Base-by-base conservation (phyloP, 139 green algal genomes). In the Asterochloris sp. region DNA sequence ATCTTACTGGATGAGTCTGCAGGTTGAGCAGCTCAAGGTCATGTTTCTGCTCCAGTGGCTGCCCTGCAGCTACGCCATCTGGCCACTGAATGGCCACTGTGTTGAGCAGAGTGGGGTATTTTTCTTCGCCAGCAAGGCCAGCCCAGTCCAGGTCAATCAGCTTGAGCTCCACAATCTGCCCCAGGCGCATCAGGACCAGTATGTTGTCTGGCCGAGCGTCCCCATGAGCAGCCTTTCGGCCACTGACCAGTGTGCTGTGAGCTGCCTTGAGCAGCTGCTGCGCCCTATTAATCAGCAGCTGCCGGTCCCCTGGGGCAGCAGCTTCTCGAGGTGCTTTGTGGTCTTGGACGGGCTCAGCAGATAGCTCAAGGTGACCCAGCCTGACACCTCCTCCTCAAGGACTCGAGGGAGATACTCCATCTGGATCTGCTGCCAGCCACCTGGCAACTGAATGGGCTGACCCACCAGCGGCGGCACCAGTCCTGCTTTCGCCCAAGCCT, bases 91-190 rank as follows among this genome's bases (percentile, higher is more conserved):
- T 71, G 62, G 60, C 27, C 60, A 47, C 38, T 26, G 24, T 73
- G 60, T 80, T 80, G 10, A 71, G 60, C n/a, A 71, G 54, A n/a
- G n/a, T 24, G 21, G 76, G 76, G 13, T 80, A 80, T 38, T 26
- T 71, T 47, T 13, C 76, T 69, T 4, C 54, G 38, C 76, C 76
- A 68, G 68, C 60, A 68, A 69, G 6, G 29, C 76, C 60, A 23
- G 76, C 76, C 76, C 60, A 80, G 60, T 80, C 60, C 54, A 80
- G 62, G 76, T 80, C 76, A 69, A 80, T 69, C 76, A 80, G 76
- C 76, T 71, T 80, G 47, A 80, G 23, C 10, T 69, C 60, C 11
- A 71, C 12, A 15, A 69, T 26, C 38, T 16, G 16, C 38, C 68
- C 71, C n/a, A 54, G 17, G 1, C 29, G 38, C 17, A 73, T 54